These are phyloP conservation scores for Aspergillus transmontanensis DNA, from an alignment of 2,329 filamentous ascomycete species.

Conservation along the genomic window DNA sequence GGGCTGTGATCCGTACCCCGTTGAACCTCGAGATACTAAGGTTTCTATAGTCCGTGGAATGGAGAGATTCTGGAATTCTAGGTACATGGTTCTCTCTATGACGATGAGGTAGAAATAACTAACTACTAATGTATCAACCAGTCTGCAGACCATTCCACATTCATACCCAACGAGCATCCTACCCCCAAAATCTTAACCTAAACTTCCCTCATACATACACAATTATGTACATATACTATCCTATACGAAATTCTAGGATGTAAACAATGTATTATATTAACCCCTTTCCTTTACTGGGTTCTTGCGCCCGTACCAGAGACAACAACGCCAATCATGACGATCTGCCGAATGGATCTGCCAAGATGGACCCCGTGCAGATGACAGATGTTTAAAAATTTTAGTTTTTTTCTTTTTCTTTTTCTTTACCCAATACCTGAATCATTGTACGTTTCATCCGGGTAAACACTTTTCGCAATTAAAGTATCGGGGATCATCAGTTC, in stretches of 20 bases:
- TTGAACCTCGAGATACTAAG: neutral
- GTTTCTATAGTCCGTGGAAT: neutral
- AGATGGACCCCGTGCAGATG: conserved; percentile 39
- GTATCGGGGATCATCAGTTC: conserved; percentile 13
- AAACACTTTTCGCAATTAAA: conserved; percentile 7
- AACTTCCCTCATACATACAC: too few species aligned
- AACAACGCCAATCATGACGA: conserved; percentile 36
- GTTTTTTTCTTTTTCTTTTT: neutral
- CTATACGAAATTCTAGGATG: neutral
- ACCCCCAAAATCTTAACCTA: neutral
- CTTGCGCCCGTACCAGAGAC: conserved; percentile 17
- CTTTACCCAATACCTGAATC: neutral
- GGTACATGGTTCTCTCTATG: neutral
- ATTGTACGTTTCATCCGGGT: neutral
- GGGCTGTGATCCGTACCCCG: neutral
- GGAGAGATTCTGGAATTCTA: neutral
- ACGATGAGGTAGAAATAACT: neutral
- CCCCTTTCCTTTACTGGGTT: conserved; percentile 8
- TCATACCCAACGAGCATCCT: neutral
- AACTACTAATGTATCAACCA: neutral
- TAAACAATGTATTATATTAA: neutral
- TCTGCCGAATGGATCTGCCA: conserved; percentile 42
- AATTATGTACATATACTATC: neutral
- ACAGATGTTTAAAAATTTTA: conserved; percentile 28
- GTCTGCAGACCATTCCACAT: neutral